A percentile compares a stretch with the other conserved stretches of the same genome.
phyloP scores from a whole-genome alignment of 2,329 filamentous ascomycete species.

The Sporothrix curviconia region DNA sequence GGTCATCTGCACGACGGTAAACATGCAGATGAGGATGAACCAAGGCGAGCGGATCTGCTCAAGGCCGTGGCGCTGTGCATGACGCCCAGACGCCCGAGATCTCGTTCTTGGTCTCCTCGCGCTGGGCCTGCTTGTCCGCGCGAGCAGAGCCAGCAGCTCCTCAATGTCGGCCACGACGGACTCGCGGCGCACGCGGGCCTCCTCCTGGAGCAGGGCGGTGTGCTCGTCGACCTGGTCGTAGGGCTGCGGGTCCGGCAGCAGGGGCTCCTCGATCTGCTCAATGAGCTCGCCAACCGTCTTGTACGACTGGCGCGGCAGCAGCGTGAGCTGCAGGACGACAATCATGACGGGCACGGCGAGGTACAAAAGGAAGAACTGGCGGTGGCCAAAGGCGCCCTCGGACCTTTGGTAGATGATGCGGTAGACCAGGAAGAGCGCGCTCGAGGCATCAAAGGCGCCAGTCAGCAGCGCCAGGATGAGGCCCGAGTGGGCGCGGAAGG shows the following conservation, averaged over 20 bases:
- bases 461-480: slow-evolving; percentile 75
- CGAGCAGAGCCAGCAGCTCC: slow-evolving; percentile 57
- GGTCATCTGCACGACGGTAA: slow-evolving; percentile 71
- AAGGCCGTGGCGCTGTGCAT: slow-evolving; percentile 66
- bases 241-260: slow-evolving; percentile 23
- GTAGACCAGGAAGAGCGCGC: slow-evolving; percentile 70
- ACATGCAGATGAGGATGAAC: slow-evolving; percentile 77
- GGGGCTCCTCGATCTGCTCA: slow-evolving; percentile 56
- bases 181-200: slow-evolving; percentile 54
- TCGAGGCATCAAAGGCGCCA: slow-evolving; percentile 77
- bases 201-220: slow-evolving; percentile 47
- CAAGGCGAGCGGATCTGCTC: slow-evolving; percentile 74
- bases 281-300: slow-evolving; percentile 82
- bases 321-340: slow-evolving; percentile 56
- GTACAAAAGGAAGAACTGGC: slow-evolving; percentile 66
- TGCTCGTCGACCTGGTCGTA: slow-evolving; percentile 53
- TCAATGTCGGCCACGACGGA: slow-evolving; percentile 65
- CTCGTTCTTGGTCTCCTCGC: slow-evolving; percentile 63
- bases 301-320: slow-evolving; percentile 72
- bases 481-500: slow-evolving; percentile 70
- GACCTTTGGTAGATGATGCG: slow-evolving; percentile 58
- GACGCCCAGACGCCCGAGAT: slow-evolving; percentile 75
- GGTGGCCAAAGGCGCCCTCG: slow-evolving; percentile 49
- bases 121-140: slow-evolving; percentile 55
- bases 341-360: slow-evolving; percentile 64